Percentiles rank a stretch among this genome's conserved stretches.
These are phyloP conservation scores for Chytriomyces hyalinus DNA, from an alignment of 192 early-diverging fungal species.

Conservation along the genomic window DNA sequence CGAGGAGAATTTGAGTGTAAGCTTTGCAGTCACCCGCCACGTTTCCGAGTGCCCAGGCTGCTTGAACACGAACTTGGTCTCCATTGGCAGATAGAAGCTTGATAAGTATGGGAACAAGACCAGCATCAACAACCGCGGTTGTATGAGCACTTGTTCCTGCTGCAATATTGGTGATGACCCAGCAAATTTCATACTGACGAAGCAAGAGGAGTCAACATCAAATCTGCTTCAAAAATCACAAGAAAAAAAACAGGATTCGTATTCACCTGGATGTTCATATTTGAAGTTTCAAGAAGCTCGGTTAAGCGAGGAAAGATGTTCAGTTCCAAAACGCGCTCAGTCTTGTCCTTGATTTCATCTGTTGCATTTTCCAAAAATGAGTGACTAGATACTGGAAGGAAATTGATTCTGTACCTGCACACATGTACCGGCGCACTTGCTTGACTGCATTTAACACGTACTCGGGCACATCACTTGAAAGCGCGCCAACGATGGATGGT, in stretches of 20 bases:
- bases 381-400: not conserved
- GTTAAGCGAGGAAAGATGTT: slow-evolving; percentile 29
- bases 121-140: slow-evolving; percentile 33
- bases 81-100: slow-evolving; percentile 6
- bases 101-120: slow-evolving; percentile 26
- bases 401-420: slow-evolving; percentile 19
- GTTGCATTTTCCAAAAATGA: not conserved
- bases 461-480: slow-evolving; percentile 15
- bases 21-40: slow-evolving; percentile 42
- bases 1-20: slow-evolving; percentile 28
- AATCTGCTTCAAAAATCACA: not conserved
- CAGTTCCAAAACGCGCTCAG: slow-evolving; percentile 36
- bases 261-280: slow-evolving; percentile 17
- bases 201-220: not conserved
- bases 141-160: slow-evolving; percentile 36
- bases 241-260: not conserved
- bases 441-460: slow-evolving; percentile 37
- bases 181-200: slow-evolving; percentile 39
- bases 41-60: slow-evolving; percentile 43
- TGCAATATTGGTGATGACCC: slow-evolving; percentile 42
- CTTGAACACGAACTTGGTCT: slow-evolving; percentile 36
- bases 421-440: slow-evolving; percentile 38
- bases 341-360: slow-evolving; percentile 39
- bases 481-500: slow-evolving; percentile 5
- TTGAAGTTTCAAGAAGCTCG: slow-evolving; percentile 9